Base-by-base conservation (phyloP, 192 early-diverging fungal species). In the Entophlyctis luteolus region DNA sequence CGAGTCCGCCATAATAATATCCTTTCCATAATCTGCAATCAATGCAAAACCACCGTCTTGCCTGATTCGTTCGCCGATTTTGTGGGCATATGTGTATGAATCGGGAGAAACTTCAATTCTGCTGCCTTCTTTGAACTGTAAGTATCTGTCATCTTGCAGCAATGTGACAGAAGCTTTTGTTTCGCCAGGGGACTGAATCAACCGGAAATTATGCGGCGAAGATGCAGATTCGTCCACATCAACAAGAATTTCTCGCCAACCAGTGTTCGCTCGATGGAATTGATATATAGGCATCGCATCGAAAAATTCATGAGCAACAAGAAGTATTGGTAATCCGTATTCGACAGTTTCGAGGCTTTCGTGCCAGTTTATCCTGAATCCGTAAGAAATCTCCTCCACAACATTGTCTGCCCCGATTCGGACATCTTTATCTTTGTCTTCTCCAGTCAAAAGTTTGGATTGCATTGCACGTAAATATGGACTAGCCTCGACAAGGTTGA, bases 271-370 rank as follows among this genome's bases (percentile, higher is more conserved):
- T 65, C 79, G 84, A 71, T 91, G 75, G 69, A 94, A 92, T 62
- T 86, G 87, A 79, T 91, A 89, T 22, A 97, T 79, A 0, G 96
- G 94, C 53, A 98, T 78, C 0, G 96, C 95, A 63, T 98, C 96
- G 79, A 98, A 97, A 57, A 97, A 96, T 77, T 98, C 96, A 76
- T 98, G 94, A 0, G 94, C 93, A 63, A 95, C 78, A 23, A 94
- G 74, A 47, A 93, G 60, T 16, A 90, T 87, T 50, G 84, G 62
- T n/a, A 27, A 6, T 10, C 72, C 74, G 4, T 47, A 37, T 56
- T 81, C 78, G 8, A 87, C 77, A 12, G 85, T 71, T 23, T 89
- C 81, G 74, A 91, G 66, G 49, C 76, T 70, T 56, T 91, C 87
- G 56, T 90, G 81, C 91, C 91, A 92, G 22, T 70, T 60, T 34